These are phyloP conservation scores for Phyllosticta ampelicida DNA, from an alignment of 2,329 filamentous ascomycete species.

Conservation along the genomic window DNA sequence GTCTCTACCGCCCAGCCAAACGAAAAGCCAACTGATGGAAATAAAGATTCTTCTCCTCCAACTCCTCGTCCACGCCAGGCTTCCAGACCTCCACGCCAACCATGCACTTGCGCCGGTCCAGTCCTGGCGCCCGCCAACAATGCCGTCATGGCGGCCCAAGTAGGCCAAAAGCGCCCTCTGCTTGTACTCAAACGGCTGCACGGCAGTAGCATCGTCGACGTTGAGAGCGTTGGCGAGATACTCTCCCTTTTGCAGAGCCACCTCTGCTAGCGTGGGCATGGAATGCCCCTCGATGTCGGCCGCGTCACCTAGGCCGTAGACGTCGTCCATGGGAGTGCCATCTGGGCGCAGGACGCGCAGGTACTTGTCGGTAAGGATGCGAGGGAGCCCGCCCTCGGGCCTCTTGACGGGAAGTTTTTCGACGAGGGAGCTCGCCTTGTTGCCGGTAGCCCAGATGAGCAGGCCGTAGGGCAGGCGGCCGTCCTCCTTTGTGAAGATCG, in stretches of 20 bases:
- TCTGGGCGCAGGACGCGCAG: conserved; percentile 22
- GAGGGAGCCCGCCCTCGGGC: conserved; percentile 22
- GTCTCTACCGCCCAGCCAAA: conserved; percentile 2
- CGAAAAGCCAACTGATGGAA: conserved; percentile 5
- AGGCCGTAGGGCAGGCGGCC: conserved; percentile 28
- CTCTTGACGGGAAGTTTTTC: conserved; percentile 25
- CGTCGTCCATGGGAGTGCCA: conserved; percentile 16
- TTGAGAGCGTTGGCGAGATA: conserved; percentile 24
- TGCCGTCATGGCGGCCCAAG: conserved; percentile 33
- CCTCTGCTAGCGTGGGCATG: conserved; percentile 28
- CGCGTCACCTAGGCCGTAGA: conserved; percentile 28
- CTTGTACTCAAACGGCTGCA: conserved; percentile 29
- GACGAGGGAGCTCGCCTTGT: conserved; percentile 24
- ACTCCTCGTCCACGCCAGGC: conserved; percentile 26
- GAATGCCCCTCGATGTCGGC: conserved; percentile 28
- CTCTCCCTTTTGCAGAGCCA: conserved; percentile 30
- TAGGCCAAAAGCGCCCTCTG: conserved; percentile 31
- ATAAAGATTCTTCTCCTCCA: conserved; percentile 25
- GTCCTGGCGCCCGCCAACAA: conserved; percentile 23
- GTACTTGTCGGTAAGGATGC: conserved; percentile 26
- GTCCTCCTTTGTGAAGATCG: conserved; percentile 27
- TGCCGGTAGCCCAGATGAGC: conserved; percentile 32
- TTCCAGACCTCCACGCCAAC: conserved; percentile 34
- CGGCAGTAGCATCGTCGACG: conserved; percentile 36
- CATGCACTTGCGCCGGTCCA: conserved; percentile 34